Evolutionary conservation across 2,329 filamentous ascomycete species (phyloP).

Genomic region (Penicillium sp.): DNA sequence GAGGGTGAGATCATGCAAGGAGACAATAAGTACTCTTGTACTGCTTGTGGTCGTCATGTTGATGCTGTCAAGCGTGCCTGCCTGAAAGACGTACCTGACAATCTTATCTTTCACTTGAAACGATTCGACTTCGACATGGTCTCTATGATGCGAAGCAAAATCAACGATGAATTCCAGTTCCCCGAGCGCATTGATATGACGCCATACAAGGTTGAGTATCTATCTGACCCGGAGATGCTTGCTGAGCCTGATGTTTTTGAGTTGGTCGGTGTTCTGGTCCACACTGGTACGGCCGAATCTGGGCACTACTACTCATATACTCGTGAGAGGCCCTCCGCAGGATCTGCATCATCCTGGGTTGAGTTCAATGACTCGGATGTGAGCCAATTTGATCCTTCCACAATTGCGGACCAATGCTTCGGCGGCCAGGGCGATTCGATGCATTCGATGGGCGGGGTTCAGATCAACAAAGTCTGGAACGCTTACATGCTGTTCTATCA

Average conservation of each 20-base stretch:
- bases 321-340: constrained; percentile 67
- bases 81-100: constrained; percentile 87
- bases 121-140: constrained; percentile 55
- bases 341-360: constrained; percentile 64
- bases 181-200: constrained; percentile 81
- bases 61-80: constrained; percentile 92
- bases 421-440: constrained; percentile 65
- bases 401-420: constrained; percentile 76
- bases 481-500: constrained; percentile 99
- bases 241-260: constrained; percentile 76
- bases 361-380: constrained; percentile 95
- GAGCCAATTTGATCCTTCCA: constrained; percentile 68
- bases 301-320: constrained; percentile 98
- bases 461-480: constrained; percentile 71
- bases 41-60: constrained; percentile 82
- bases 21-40: constrained; percentile 97
- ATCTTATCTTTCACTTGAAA: constrained; percentile 90
- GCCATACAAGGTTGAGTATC: constrained; percentile 82
- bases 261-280: constrained; percentile 90
- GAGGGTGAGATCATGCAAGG: constrained; percentile 96
- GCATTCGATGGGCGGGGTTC: constrained; percentile 46
- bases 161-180: constrained; percentile 93
- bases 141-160: constrained; percentile 80
- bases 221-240: constrained; percentile 62
- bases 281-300: constrained; percentile 87